Evolutionary conservation across 2,329 filamentous ascomycete genomes (phyloP), one percentile per base, ranked within the genome.

Genomic region (Thielaviopsis cerberus): DNA sequence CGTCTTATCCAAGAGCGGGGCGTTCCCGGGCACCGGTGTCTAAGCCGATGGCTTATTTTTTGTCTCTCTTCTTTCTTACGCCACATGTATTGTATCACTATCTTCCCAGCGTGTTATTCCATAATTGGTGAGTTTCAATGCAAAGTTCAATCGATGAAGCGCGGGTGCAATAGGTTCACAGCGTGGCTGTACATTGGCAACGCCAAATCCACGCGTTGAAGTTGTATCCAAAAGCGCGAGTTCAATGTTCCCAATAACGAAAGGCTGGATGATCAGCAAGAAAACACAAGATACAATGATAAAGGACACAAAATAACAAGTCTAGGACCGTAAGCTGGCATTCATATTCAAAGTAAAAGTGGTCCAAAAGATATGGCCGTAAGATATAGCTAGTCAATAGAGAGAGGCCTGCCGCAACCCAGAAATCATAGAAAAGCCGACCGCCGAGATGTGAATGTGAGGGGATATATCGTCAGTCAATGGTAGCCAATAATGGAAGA

Each of bases 1-100:
- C 26, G 92, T 98, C 22, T 73, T 98, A 59, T 96, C 88, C 69
- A 97, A 96, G 70, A 86, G 80, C 60, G 88, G 87, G 48, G 91
- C 92, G 1, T 98, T 98, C 67, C 92, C 94, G 0, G 90, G 90
- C 24, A 97, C 94, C 24, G 86, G 87, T 20, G 71, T 84, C 53
- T 84, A 69, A 57, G 48, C 51, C 4, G 25, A 23, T 23, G 4
- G 5, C 22, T 25, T 37, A 13, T 23, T 11, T 57, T 10, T 22
- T 51, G 20, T 51, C 17, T 17, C 26, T 48, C n/a, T 17, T 17
- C 10, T 30, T 50, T 27, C 22, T 15, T 25, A 22, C 23, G 54
- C 15, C 13, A 34, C 27, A 24, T 48, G n/a, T 8, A 22, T n/a
- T 8, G 4, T n/a, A 48, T 48, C n/a, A 7, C 13, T 10, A 22